A percentile compares a stretch with the other conserved stretches of the same genome.
phyloP scores from a whole-genome alignment of 805 yeast species.

The Yamadazyma akitaensis region DNA sequence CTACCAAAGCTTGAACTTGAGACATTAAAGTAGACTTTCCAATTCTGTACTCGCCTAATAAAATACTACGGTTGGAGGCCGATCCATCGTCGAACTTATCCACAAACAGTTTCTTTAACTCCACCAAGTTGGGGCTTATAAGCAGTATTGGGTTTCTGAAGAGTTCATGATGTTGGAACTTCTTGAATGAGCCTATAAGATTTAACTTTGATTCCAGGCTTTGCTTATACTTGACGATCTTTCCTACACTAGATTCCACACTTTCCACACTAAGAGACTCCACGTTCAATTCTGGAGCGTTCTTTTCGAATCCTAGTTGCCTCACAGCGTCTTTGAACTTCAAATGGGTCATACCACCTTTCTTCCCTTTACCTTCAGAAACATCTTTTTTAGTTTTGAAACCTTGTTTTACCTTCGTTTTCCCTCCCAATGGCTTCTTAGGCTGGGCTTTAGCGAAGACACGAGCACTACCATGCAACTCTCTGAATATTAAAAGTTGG shows the following conservation, averaged over 20 bases:
- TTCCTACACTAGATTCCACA: conserved; percentile 6
- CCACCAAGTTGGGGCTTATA: conserved; percentile 48
- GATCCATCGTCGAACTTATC: conserved; percentile 24
- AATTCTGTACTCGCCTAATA: conserved; percentile 70
- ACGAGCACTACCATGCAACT: conserved; percentile 12
- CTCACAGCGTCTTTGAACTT: conserved; percentile 37
- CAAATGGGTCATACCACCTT: conserved; percentile 42
- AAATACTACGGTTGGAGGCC: conserved; percentile 45
- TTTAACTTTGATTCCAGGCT: conserved; percentile 42
- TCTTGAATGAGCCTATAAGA: conserved; percentile 61
- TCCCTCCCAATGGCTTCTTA: conserved; percentile 21
- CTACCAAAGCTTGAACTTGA: conserved; percentile 62
- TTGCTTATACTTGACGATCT: conserved; percentile 35
- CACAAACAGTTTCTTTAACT: conserved; percentile 32
- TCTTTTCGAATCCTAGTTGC: conserved; percentile 30
- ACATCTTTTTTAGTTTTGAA: conserved; percentile 14
- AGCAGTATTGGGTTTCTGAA: conserved; percentile 59
- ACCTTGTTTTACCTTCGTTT: conserved; percentile 22
- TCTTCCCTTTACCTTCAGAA: conserved; percentile 15
- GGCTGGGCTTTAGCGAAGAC: conserved; percentile 15
- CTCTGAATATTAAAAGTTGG: conserved; percentile 6
- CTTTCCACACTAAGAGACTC: conserved; percentile 10
- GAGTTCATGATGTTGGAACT: conserved; percentile 65
- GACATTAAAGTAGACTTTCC: conserved; percentile 76
- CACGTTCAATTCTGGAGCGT: conserved; percentile 22